Percentiles rank a stretch among this genome's conserved stretches.
Evolutionary conservation across 1,139 yeast species (phyloP).

Genomic region (Pneumocystis carinii): DNA sequence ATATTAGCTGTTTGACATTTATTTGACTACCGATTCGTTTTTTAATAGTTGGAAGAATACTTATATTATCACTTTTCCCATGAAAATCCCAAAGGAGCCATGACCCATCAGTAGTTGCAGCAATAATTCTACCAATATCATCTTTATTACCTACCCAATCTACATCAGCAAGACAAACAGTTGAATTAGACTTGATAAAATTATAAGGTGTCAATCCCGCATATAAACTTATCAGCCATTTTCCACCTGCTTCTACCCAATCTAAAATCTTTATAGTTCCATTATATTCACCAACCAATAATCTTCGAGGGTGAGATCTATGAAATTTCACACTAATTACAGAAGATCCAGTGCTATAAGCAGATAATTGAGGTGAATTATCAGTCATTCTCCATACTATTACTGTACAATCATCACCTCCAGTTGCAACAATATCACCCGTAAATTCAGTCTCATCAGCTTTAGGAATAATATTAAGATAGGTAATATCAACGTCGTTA

Average conservation of each 20-base stretch:
- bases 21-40: background rate
- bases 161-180: background rate
- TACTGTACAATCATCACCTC: slow-evolving; percentile 3
- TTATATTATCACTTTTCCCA: background rate
- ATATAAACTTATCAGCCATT: background rate
- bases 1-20: background rate
- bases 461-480: background rate
- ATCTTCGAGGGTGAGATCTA: slow-evolving; percentile 1
- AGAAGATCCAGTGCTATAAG: slow-evolving; percentile 2
- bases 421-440: slow-evolving; percentile 4
- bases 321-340: slow-evolving; percentile 2
- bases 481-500: slow-evolving; percentile 1
- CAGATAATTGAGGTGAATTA: slow-evolving; percentile 3
- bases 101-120: background rate
- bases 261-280: slow-evolving; percentile 1
- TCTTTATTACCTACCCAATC: background rate
- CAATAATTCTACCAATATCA: background rate
- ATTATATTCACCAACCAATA: slow-evolving; percentile 5
- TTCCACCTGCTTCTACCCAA: slow-evolving; percentile 1
- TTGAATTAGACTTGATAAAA: background rate
- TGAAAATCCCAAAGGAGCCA: background rate
- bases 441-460: background rate
- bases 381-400: slow-evolving; percentile 4
- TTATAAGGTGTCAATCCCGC: background rate
- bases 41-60: background rate